phyloP scores from a whole-genome alignment of 2,329 filamentous ascomycete genomes.

The Penicillium italicum region DNA sequence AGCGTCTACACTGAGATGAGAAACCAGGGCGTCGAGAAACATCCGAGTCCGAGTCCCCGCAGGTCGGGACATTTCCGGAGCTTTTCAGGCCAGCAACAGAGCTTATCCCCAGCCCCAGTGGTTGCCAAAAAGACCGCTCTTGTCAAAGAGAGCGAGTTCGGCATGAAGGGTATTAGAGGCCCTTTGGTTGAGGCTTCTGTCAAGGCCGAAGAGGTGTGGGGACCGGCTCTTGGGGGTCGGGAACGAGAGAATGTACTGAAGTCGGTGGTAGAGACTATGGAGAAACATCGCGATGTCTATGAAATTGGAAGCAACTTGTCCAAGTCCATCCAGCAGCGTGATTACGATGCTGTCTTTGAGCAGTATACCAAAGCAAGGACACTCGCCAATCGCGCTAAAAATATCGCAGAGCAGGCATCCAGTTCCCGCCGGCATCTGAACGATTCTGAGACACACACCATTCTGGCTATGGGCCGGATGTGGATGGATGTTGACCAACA shows the following conservation, averaged over 20 bases:
- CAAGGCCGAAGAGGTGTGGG: constrained; percentile 97
- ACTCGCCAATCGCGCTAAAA: constrained; percentile 73
- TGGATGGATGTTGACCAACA: constrained; percentile 92
- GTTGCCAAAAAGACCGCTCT: constrained; percentile 79
- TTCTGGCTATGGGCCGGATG: constrained; percentile 86
- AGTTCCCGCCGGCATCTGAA: constrained; percentile 56
- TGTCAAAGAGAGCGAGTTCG: constrained; percentile 88
- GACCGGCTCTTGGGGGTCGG: constrained; percentile 82
- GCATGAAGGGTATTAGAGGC: constrained; percentile 79
- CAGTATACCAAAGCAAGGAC: constrained; percentile 80
- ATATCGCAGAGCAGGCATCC: constrained; percentile 58
- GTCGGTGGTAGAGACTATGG: constrained; percentile 68
- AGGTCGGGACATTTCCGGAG: constrained; percentile 59
- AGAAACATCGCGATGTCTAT: constrained; percentile 76
- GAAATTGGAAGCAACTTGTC: constrained; percentile 73
- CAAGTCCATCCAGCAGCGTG: constrained; percentile 83
- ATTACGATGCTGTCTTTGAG: constrained; percentile 83
- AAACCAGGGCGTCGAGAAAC: constrained; percentile 59
- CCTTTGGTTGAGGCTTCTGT: constrained; percentile 85
- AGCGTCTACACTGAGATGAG: constrained; percentile 98
- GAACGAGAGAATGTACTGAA: constrained; percentile 89
- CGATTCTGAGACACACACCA: constrained; percentile 77
- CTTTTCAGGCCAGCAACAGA: constrained; percentile 44
- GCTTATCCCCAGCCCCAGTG: constrained; percentile 38
- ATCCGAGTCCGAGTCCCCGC: constrained; percentile 55